Conservation (phyloP, 495 filamentous ascomycete species). For the Daldinia concentrica region DNA sequence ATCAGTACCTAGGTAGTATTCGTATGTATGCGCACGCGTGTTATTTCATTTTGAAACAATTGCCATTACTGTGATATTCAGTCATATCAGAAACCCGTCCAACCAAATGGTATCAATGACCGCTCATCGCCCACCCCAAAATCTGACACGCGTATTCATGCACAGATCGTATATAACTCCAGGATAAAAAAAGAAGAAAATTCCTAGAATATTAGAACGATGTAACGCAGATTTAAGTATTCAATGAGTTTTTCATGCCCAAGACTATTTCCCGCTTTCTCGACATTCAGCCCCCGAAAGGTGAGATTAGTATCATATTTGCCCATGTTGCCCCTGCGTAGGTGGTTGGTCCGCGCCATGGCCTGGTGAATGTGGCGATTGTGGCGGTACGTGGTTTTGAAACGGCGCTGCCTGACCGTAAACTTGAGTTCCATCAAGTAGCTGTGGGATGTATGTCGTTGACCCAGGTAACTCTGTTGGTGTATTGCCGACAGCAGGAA, state of each 20-base stretch:
- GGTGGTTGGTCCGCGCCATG: constrained; percentile 1
- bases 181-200: constrained; percentile 4
- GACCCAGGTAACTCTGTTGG: constrained; percentile 41
- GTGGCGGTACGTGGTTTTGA: constrained; percentile 4
- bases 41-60: constrained; percentile 19
- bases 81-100: constrained; percentile 20
- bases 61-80: constrained; percentile 24
- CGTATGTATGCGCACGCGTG: constrained; percentile 11
- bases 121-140: constrained; percentile 27
- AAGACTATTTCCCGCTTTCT: constrained; percentile 15
- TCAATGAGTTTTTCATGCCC: constrained; percentile 14
- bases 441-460: constrained; percentile 32
- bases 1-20: neutral
- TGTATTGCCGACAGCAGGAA: constrained; percentile 27
- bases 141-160: constrained; percentile 27
- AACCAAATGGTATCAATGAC: constrained; percentile 28
- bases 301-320: constrained; percentile 5
- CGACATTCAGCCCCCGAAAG: constrained; percentile 3
- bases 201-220: constrained; percentile 2
- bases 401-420: constrained; percentile 8
- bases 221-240: constrained; percentile 6
- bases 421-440: constrained; percentile 35
- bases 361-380: constrained; percentile 19
- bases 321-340: constrained; percentile 12
- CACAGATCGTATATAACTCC: constrained; percentile 23